A percentile compares a stretch with the other conserved stretches of the same genome.
Conservation (phyloP, 257 asterid species). For the Nicotiana undulata region DNA sequence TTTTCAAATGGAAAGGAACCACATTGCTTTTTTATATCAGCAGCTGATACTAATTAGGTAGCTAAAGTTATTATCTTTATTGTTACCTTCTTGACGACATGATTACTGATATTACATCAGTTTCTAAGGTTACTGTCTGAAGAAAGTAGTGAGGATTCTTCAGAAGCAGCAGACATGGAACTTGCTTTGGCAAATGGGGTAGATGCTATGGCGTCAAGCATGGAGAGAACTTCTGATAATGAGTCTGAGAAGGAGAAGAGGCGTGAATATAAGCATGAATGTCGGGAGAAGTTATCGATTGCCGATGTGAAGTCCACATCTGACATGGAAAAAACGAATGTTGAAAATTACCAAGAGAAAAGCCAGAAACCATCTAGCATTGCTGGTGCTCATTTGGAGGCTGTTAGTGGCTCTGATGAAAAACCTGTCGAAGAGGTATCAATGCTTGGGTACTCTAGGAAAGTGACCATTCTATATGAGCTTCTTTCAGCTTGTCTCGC, state of each 20-base stretch:
- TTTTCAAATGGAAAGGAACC: background rate
- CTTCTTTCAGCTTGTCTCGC: slow-evolving; percentile 87
- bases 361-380: slow-evolving; percentile 26
- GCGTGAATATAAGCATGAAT: slow-evolving; percentile 54
- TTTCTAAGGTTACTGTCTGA: slow-evolving; percentile 67
- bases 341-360: slow-evolving; percentile 25
- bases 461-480: slow-evolving; percentile 63
- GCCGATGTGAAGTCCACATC: slow-evolving; percentile 31
- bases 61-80: background rate
- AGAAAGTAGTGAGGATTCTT: slow-evolving; percentile 42
- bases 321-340: slow-evolving; percentile 15
- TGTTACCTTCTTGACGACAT: background rate
- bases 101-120: slow-evolving; percentile 29
- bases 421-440: slow-evolving; percentile 56
- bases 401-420: slow-evolving; percentile 33
- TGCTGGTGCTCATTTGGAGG: slow-evolving; percentile 27
- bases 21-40: background rate
- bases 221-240: slow-evolving; percentile 39
- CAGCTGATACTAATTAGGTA: background rate
- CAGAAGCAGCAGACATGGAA: slow-evolving; percentile 50
- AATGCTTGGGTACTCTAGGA: slow-evolving; percentile 56
- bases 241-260: slow-evolving; percentile 56
- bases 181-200: slow-evolving; percentile 56
- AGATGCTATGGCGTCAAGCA: slow-evolving; percentile 61
- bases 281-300: slow-evolving; percentile 51